phyloP scores from a whole-genome alignment of 2,329 filamentous ascomycete genomes.

The Ceratocystis colombiana region DNA sequence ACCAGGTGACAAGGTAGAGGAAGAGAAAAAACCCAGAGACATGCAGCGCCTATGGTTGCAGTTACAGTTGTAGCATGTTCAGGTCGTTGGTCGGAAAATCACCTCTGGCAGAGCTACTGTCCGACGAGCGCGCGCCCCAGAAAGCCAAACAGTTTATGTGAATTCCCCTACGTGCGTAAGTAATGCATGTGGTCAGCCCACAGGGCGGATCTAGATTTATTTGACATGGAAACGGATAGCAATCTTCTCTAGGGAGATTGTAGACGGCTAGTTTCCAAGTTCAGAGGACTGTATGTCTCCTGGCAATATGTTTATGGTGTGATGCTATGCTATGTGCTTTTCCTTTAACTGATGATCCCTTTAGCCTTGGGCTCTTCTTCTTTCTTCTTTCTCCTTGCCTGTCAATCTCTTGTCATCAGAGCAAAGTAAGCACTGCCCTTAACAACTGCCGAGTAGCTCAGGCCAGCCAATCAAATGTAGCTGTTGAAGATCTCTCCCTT shows the following conservation, averaged over 20 bases:
- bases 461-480: neutral
- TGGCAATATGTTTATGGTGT: no score
- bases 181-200: no score
- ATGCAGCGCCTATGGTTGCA: neutral
- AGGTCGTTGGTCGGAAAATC: neutral
- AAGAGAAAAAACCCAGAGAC: neutral
- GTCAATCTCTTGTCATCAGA: slow-evolving; percentile 2
- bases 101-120: neutral
- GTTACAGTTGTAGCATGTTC: slow-evolving; percentile 5
- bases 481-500: neutral
- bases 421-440: neutral
- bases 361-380: neutral
- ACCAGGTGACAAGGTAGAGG: slow-evolving; percentile 1
- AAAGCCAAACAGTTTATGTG: neutral
- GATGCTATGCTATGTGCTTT: no score
- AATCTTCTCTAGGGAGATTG: no score
- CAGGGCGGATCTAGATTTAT: no score
- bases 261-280: no score
- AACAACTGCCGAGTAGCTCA: neutral
- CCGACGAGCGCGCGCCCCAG: neutral
- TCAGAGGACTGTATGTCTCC: no score
- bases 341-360: no score
- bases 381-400: slow-evolving; percentile 5
- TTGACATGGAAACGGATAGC: no score
- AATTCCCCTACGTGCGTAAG: no score